Base-by-base conservation (phyloP, 140 eudicot genomes). In the Bidens hawaiensis region DNA sequence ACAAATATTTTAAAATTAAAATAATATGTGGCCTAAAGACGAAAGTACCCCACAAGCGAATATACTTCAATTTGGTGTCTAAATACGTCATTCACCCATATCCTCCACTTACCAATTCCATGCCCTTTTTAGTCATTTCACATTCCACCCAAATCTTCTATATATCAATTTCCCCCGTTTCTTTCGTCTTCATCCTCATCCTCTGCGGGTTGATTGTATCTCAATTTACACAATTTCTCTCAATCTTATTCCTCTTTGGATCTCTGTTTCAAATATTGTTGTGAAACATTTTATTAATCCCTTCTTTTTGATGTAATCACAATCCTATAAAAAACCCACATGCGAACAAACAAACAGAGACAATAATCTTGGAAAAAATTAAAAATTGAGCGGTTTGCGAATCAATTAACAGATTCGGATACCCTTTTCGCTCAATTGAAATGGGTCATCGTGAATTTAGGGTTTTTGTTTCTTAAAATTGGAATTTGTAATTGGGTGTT, bases 121-220 rank as follows among this genome's bases (percentile, higher is more conserved):
- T 34, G 72, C 73, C 81, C 78, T 28, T 72, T 74, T 26, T 56
- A 38, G 93, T 84, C 82, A 81, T 84, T 84, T 84, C 51, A 14
- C 56, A 16, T 8, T 16, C 63, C 58, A 48, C 41, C 54, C 56
- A 58, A 38, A 50, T 58, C 70, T 51, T 22, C 78, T 58, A 26
- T 72, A 75, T 55, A 74, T 60, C 28, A 69, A 28, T 17, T 24
- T 33, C 30, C 60, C 50, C 50, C 30, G 23, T 18, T 67, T 71
- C 40, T 33, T n/a, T 33, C 64, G 45, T 68, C 77, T 78, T n/a
- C n/a, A n/a, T n/a, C n/a, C n/a, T 71, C 88, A 71, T 78, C 82
- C 84, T 82, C 76, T 78, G 74, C 61, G 84, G 81, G 78, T 69
- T 74, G 71, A 27, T 16, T 42, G 49, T 52, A n/a, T 65, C 64